Evolutionary conservation across 2,329 filamentous ascomycete genomes (phyloP), one percentile per base, ranked within the genome.

Genomic region (Metarhizium humberi): DNA sequence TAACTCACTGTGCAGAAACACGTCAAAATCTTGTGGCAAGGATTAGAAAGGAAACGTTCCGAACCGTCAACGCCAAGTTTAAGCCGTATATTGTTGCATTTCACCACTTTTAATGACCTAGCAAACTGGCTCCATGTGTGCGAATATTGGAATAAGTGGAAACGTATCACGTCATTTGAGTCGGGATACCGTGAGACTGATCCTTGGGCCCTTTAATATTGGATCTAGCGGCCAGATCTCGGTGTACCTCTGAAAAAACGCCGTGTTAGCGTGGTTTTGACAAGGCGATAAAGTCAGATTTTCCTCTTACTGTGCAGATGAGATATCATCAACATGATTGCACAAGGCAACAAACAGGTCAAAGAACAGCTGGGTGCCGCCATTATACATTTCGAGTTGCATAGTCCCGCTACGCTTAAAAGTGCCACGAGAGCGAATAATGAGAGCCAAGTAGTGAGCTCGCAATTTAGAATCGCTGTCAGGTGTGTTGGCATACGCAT

Each of bases 401-500:
- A 96, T 95, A 3, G 91, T 96, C 54, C 91, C 90, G 71, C 90
- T 95, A 55, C 90, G 81, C 78, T 95, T 96, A 74, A 96, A 96
- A 2, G 90, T 95, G 66, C 82, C 81, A 61, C 92, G 83, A 63
- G 87, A 90, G 61, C 91, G 85, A 67, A 96, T 95, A 72, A 96
- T 95, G 66, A 96, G 83, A 18, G 92, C 90, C 42, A 96, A 84
- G 64, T 95, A 96, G 71, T 96, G 91, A 29, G 90, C 90, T 57
- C 92, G 82, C 54, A 96, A 79, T 71, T 92, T 92, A n/a, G 88
- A 92, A 75, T 96, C 92, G 25, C 79, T 88, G 67, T 95, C 90
- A 3, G 91, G 90, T 0, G 92, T 96, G 72, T 95, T 84, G 64
- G 84, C 84, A 68, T 96, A 96, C 20, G 91, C 91, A 65, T 88